Conservation (phyloP, 305 asterid genomes). For the Petunia hybrid region DNA sequence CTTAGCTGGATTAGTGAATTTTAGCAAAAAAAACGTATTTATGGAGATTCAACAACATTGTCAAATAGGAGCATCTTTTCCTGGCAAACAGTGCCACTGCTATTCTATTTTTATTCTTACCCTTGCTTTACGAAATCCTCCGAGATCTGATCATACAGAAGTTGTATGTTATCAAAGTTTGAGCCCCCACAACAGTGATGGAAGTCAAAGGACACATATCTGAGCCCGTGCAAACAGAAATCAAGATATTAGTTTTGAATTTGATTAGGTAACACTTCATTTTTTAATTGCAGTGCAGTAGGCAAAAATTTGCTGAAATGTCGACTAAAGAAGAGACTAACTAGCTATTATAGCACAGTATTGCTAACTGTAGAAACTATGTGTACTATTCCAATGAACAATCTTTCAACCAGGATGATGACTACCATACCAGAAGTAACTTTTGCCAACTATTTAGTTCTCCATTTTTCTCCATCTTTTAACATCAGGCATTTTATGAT, state of each 20-base stretch:
- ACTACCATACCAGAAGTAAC: background rate
- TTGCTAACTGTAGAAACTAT: background rate
- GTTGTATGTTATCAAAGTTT: slow-evolving; percentile 77
- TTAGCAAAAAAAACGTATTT: slow-evolving; percentile 50
- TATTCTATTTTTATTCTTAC: slow-evolving; percentile 55
- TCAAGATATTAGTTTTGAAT: background rate
- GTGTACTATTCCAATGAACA: slow-evolving; percentile 15
- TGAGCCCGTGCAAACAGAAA: slow-evolving; percentile 47
- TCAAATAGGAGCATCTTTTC: slow-evolving; percentile 15
- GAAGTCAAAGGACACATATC: slow-evolving; percentile 92
- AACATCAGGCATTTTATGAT: slow-evolving; percentile 17
- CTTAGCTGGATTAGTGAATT: slow-evolving; percentile 85
- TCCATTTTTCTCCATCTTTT: background rate
- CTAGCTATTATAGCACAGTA: background rate
- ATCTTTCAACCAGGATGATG: slow-evolving; percentile 15
- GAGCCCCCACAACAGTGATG: slow-evolving; percentile 87
- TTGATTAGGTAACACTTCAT: slow-evolving; percentile 1
- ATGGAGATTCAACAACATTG: slow-evolving; percentile 38
- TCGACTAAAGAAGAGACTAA: background rate
- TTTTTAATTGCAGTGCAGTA: slow-evolving; percentile 13
- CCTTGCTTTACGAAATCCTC: slow-evolving; percentile 91
- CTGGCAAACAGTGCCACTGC: slow-evolving; percentile 14
- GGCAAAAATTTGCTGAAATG: background rate
- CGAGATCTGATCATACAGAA: slow-evolving; percentile 68
- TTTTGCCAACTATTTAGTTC: slow-evolving; percentile 10